Percentiles rank a stretch among this genome's conserved stretches.
Conservation (phyloP, 1,139 yeast species). For the Geotrichum histeridarum region DNA sequence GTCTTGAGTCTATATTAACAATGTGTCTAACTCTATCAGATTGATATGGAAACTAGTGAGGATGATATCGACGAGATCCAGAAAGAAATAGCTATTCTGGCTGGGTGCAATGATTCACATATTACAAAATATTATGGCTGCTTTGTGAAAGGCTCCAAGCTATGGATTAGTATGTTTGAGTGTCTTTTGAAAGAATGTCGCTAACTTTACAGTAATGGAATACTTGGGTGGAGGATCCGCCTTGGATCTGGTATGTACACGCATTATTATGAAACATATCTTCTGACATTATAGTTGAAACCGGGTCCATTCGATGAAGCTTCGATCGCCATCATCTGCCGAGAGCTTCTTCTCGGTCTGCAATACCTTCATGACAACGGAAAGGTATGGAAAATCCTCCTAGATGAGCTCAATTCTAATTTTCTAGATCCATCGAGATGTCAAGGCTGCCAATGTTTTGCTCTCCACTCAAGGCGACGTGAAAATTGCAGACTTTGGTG, state of each 20-base stretch:
- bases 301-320: slow-evolving; percentile 57
- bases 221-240: slow-evolving; percentile 80
- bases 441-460: slow-evolving; percentile 78
- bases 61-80: slow-evolving; percentile 76
- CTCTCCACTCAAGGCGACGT: slow-evolving; percentile 64
- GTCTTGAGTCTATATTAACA: neutral
- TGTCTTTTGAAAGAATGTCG: neutral
- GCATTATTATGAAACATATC: neutral
- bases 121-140: slow-evolving; percentile 77
- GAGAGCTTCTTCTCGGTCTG: slow-evolving; percentile 63
- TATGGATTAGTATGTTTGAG: slow-evolving; percentile 61
- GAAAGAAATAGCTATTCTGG: slow-evolving; percentile 68
- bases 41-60: slow-evolving; percentile 72
- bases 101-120: slow-evolving; percentile 65
- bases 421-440: slow-evolving; percentile 65
- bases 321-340: slow-evolving; percentile 52
- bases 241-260: slow-evolving; percentile 45
- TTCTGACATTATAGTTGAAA: slow-evolving; percentile 31
- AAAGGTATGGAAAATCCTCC: slow-evolving; percentile 36
- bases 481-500: slow-evolving; percentile 94
- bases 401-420: neutral
- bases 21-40: slow-evolving; percentile 45
- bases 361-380: slow-evolving; percentile 70
- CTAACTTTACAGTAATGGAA: slow-evolving; percentile 44
- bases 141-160: slow-evolving; percentile 68